Evolutionary conservation across 345 rosid species (phyloP), one percentile per base, ranked within the genome.

Genomic region (Gossypioides kirkii): DNA sequence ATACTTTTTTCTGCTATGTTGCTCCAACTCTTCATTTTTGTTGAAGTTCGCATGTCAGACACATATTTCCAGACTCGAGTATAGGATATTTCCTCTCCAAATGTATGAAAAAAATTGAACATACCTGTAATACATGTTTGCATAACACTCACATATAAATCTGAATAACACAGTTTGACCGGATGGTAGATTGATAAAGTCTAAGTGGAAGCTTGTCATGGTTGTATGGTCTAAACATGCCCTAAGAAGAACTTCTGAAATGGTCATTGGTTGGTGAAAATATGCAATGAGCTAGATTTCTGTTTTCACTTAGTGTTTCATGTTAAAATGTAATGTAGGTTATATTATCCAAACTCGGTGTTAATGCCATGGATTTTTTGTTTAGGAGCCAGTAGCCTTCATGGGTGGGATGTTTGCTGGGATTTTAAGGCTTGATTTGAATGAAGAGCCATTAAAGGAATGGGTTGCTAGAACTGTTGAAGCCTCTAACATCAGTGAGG

Each of bases 321-420:
- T 63, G 10, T 63, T 7, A 66, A 45, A 9, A 45, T 66, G 53
- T 45, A 43, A 43, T 11, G 13, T 18, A 2, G 54, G 54, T 65
- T 12, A 23, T 45, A 26, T 77, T 10, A 8, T 59, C 46, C 36
- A n/a, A 67, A 12, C 49, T n/a, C 38, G 45, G n/a, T 58, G 38
- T 7, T 20, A 26, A 45, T 71, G 42, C 26, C 12, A 9, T 69
- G 59, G 36, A 12, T 56, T 25, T 71, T 13, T 22, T 70, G 17
- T 70, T 10, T 62, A 89, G 93, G 93, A 89, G 77, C 93, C 93
- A 0, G 86, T 87, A 49, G 93, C 90, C 28, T 89, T 89, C 63
- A 9, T 84, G 80, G 91, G 89, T 8, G 93, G 93, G 52, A 73
- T 89, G 73, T 89, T 89, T 80, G 91, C 91, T 0, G 90, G 93